Evolutionary conservation across 75 land plant species (phyloP).

Genomic region (Selaginella tamariscina): DNA sequence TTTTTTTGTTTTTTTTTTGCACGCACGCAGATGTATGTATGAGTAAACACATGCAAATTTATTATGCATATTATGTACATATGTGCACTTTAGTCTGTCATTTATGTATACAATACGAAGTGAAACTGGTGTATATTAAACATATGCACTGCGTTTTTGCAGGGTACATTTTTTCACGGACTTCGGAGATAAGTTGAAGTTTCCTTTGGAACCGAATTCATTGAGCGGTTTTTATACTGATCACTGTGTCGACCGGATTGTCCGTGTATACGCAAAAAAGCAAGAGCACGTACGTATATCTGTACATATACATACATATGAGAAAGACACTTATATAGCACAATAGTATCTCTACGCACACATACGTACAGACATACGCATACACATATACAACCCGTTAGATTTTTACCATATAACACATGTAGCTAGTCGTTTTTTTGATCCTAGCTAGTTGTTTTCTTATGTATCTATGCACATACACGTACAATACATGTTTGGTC

Average conservation of each 20-base stretch:
- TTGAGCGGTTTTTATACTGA: conserved; percentile 74
- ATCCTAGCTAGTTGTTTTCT: conserved; percentile 1
- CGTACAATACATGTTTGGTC: too few relatives aligned
- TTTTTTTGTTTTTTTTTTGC: not conserved
- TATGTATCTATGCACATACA: not conserved
- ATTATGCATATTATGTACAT: too few relatives aligned
- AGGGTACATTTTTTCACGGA: conserved; percentile 23
- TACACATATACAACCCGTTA: too few relatives aligned
- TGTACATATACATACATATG: not conserved
- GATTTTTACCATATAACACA: not conserved
- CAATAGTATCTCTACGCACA: too few relatives aligned
- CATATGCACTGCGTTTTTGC: conserved; percentile 10
- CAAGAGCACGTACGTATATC: conserved; percentile 54
- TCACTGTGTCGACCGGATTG: conserved; percentile 59
- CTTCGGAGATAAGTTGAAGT: conserved; percentile 53
- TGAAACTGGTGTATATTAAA: conserved; percentile 21
- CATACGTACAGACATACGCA: too few relatives aligned
- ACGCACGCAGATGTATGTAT: conserved; percentile 15
- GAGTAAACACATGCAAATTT: too few relatives aligned
- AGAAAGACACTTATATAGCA: too few relatives aligned
- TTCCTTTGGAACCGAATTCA: conserved; percentile 41
- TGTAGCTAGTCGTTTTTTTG: not conserved
- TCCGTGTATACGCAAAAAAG: conserved; percentile 80
- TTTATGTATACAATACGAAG: conserved; percentile 21
- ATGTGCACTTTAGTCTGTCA: conserved; percentile 35